Conservation (phyloP, 2,329 filamentous ascomycete genomes). For the Fusarium avenaceum region DNA sequence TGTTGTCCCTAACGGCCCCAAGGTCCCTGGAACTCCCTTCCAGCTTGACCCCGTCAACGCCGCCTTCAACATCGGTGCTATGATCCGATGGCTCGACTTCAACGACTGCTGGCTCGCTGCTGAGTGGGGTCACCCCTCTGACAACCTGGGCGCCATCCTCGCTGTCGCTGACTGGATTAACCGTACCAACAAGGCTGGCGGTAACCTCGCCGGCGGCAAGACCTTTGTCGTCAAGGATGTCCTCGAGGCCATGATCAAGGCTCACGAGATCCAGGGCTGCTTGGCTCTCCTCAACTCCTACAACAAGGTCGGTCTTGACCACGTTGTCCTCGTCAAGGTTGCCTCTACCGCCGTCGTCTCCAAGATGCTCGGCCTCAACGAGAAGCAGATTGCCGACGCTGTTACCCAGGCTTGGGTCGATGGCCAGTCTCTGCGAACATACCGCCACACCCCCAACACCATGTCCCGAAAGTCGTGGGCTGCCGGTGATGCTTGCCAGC, state of each 20-base stretch:
- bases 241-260: constrained; percentile 98
- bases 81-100: constrained; percentile 99
- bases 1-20: constrained; percentile 89
- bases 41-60: constrained; percentile 95
- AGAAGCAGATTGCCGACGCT: constrained; percentile 93
- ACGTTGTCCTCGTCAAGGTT: constrained; percentile 98
- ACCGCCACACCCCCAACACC: constrained; percentile 97
- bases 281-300: constrained; percentile 97
- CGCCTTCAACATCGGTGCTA: constrained; percentile 98
- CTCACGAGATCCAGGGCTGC: constrained; percentile 98
- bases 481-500: constrained; percentile 96
- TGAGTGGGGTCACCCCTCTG: constrained; percentile 98
- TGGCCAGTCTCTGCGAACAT: constrained; percentile 94
- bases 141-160: constrained; percentile 97
- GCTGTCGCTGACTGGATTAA: constrained; percentile 98
- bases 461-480: constrained; percentile 99
- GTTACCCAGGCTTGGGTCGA: constrained; percentile 98
- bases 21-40: constrained; percentile 91
- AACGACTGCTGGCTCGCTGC: constrained; percentile 99
- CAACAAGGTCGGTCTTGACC: constrained; percentile 98
- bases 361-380: constrained; percentile 91
- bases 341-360: constrained; percentile 94
- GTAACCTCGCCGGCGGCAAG: constrained; percentile 88
- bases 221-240: constrained; percentile 91
- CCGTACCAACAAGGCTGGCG: constrained; percentile 81